Conservation (phyloP, 2,329 filamentous ascomycete species). For the Alternaria metachromatica region DNA sequence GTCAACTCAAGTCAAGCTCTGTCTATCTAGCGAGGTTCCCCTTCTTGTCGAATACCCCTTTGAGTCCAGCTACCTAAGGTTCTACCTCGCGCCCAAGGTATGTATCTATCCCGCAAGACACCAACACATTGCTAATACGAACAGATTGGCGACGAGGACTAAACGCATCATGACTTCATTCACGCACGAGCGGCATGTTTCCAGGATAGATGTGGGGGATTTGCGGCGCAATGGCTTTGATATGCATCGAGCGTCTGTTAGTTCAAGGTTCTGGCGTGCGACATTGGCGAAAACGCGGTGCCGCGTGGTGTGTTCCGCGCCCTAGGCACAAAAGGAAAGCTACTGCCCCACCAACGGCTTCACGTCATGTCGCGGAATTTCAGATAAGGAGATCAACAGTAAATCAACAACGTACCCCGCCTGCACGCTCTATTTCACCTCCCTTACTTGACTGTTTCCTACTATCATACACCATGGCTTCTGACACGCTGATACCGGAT, state of each 20-base stretch:
- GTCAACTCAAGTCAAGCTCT: slow-evolving; percentile 84
- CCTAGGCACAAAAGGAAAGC: slow-evolving; percentile 24
- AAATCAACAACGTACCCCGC: slow-evolving; percentile 16
- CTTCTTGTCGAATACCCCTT: slow-evolving; percentile 91
- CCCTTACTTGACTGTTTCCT: neutral
- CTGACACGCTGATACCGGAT: slow-evolving; percentile 60
- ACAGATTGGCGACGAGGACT: slow-evolving; percentile 75
- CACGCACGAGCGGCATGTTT: slow-evolving; percentile 35
- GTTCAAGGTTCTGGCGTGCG: slow-evolving; percentile 20
- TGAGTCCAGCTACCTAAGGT: slow-evolving; percentile 90
- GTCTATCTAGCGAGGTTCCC: slow-evolving; percentile 93
- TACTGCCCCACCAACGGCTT: slow-evolving; percentile 37
- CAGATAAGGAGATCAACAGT: slow-evolving; percentile 46
- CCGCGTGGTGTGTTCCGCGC: slow-evolving; percentile 25
- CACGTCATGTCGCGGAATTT: slow-evolving; percentile 43
- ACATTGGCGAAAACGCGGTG: slow-evolving; percentile 27
- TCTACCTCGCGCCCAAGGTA: slow-evolving; percentile 99
- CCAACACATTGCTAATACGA: slow-evolving; percentile 43
- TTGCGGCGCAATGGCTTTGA: slow-evolving; percentile 33
- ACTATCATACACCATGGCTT: slow-evolving; percentile 31
- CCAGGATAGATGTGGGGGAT: slow-evolving; percentile 32
- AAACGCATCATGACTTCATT: slow-evolving; percentile 33
- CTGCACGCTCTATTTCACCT: neutral
- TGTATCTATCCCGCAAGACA: slow-evolving; percentile 24
- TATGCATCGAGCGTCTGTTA: slow-evolving; percentile 35